Conservation (phyloP, 140 eudicot species). For the Stevia rebaudiana region DNA sequence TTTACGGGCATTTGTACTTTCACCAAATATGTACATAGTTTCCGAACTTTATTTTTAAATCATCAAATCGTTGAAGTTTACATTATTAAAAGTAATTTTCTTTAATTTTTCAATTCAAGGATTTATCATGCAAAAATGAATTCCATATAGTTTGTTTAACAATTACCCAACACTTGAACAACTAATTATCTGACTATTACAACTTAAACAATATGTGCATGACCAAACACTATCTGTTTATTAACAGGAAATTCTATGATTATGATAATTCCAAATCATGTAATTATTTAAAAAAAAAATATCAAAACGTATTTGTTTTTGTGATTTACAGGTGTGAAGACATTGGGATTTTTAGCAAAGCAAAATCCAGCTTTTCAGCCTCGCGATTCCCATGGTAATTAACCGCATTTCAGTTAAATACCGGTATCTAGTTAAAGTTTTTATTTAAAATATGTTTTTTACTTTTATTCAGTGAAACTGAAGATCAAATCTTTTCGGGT, state of each 20-base stretch:
- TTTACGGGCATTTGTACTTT: neutral
- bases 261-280: neutral
- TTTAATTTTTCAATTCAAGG: neutral
- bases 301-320: neutral
- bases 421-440: slow-evolving; percentile 18
- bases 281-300: neutral
- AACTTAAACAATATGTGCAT: neutral
- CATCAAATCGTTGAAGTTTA: neutral
- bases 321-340: slow-evolving; percentile 35
- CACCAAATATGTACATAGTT: neutral
- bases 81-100: neutral
- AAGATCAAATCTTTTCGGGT: slow-evolving; percentile 91
- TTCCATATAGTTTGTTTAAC: neutral
- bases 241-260: neutral
- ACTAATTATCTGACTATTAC: neutral
- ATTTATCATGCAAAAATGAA: neutral
- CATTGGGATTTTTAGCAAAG: slow-evolving; percentile 38
- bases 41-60: neutral
- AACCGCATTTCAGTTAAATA: slow-evolving; percentile 20
- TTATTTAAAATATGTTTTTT: slow-evolving; percentile 35
- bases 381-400: slow-evolving; percentile 66
- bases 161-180: neutral
- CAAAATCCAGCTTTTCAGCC: slow-evolving; percentile 44
- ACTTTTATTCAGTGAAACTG: slow-evolving; percentile 69
- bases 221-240: neutral